A percentile compares a stretch with the other conserved stretches of the same genome.
Evolutionary conservation across 305 asterid species (phyloP).

Genomic region (Fraxinus paxiana): DNA sequence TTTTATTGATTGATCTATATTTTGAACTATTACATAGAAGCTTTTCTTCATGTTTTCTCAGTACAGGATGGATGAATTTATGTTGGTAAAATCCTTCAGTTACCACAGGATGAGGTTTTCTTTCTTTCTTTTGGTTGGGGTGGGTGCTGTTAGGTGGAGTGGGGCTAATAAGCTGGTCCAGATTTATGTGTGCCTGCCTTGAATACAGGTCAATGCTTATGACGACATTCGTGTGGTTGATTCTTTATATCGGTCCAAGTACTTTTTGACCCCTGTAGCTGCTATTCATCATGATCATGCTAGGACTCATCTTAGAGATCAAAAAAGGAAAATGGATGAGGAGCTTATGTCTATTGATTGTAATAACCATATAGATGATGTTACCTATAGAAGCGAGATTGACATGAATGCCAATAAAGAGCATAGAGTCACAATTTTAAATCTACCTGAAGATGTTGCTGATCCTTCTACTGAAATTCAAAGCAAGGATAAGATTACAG

Average conservation of each 20-base stretch:
- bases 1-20: constrained; percentile 19
- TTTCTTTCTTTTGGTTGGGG: neutral
- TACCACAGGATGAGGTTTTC: neutral
- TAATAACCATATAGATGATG: constrained; percentile 23
- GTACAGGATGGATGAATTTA: neutral
- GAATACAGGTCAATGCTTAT: constrained; percentile 66
- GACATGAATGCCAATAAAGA: constrained; percentile 33
- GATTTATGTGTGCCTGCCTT: constrained; percentile 16
- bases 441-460: constrained; percentile 49
- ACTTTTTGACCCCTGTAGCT: constrained; percentile 55
- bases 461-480: constrained; percentile 37
- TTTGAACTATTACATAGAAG: neutral
- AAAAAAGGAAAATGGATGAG: constrained; percentile 28
- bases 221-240: constrained; percentile 72
- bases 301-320: constrained; percentile 25
- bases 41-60: constrained; percentile 16
- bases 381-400: constrained; percentile 31
- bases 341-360: constrained; percentile 25
- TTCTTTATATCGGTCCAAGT: constrained; percentile 71
- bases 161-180: neutral
- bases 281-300: constrained; percentile 27
- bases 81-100: neutral
- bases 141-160: neutral
- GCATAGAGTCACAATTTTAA: constrained; percentile 78
- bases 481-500: constrained; percentile 28